These are phyloP conservation scores for Pseudotsuga menziesii DNA, from an alignment of 75 land plant species.

Conservation along the genomic window DNA sequence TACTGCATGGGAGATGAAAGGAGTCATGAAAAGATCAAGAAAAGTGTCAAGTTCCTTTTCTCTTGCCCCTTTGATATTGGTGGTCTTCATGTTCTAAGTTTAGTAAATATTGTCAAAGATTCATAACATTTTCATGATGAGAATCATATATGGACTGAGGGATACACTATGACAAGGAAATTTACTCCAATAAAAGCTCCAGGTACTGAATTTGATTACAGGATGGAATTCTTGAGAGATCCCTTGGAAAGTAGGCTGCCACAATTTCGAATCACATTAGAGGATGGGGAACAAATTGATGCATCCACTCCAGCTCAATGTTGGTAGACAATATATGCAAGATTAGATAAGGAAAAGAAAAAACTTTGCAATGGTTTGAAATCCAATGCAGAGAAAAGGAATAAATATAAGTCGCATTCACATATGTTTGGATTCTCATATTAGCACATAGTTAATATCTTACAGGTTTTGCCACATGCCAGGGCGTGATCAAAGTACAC, in stretches of 20 bases:
- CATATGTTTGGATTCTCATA: conserved; percentile 91
- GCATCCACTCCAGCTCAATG: conserved; percentile 73
- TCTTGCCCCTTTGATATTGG: conserved; percentile 56
- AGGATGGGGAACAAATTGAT: conserved; percentile 64
- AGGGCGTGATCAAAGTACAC: conserved; percentile 46
- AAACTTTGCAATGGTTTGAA: conserved; percentile 18
- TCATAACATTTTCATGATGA: conserved; percentile 76
- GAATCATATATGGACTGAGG: conserved; percentile 77
- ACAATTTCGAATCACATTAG: conserved; percentile 73
- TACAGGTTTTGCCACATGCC: conserved; percentile 71
- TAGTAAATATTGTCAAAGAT: conserved; percentile 79
- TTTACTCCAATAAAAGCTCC: conserved; percentile 68
- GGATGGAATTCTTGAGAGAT: conserved; percentile 84
- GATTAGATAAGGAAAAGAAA: conserved; percentile 37
- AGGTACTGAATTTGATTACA: conserved; percentile 33
- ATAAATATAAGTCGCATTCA: conserved; percentile 47
- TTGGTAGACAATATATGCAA: conserved; percentile 69
- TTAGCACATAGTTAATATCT: conserved; percentile 51
- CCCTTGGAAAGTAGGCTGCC: conserved; percentile 46
- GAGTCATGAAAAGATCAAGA: conserved; percentile 26
- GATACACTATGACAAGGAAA: conserved; percentile 75
- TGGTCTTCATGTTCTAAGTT: conserved; percentile 53
- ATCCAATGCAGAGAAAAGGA: conserved; percentile 20
- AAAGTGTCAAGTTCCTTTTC: conserved; percentile 18
- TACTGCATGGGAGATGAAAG: conserved; percentile 36